Evolutionary conservation across 148 eudicot genomes (phyloP).

Genomic region (Talinum fruticosum): DNA sequence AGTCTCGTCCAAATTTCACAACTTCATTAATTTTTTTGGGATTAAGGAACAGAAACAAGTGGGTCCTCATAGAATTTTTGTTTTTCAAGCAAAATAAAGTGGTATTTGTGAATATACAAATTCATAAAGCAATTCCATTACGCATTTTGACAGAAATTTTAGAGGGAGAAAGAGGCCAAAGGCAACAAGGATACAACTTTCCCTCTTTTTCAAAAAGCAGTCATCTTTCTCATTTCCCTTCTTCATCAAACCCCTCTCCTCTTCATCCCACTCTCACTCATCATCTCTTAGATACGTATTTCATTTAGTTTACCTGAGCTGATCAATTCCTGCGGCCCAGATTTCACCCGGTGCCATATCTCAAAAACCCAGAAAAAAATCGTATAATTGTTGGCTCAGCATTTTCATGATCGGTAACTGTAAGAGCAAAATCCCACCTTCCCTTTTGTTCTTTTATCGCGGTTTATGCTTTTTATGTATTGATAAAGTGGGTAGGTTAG

Average conservation of each 20-base stretch:
- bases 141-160: neutral
- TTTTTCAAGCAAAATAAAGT: neutral
- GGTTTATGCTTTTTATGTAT: neutral
- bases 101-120: slow-evolving; percentile 17
- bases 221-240: slow-evolving; percentile 19
- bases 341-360: slow-evolving; percentile 25
- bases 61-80: slow-evolving; percentile 6
- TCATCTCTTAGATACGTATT: neutral
- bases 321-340: slow-evolving; percentile 12
- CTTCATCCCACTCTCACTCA: slow-evolving; percentile 19
- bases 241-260: slow-evolving; percentile 8
- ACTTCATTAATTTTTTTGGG: too few relatives aligned
- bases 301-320: neutral
- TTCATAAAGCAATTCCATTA: neutral
- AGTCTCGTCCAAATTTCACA: too few relatives aligned
- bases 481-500: slow-evolving; percentile 13
- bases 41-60: neutral
- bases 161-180: slow-evolving; percentile 1
- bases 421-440: slow-evolving; percentile 32
- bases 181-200: slow-evolving; percentile 14
- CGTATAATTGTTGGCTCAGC: neutral
- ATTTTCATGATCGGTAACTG: slow-evolving; percentile 63
- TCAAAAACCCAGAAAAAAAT: slow-evolving; percentile 26
- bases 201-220: slow-evolving; percentile 18
- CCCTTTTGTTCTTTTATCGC: neutral